A percentile compares a stretch with the other conserved stretches of the same genome.
Evolutionary conservation across 2,329 filamentous ascomycete species (phyloP).

Genomic region (Ophiocordyceps unilateralis): DNA sequence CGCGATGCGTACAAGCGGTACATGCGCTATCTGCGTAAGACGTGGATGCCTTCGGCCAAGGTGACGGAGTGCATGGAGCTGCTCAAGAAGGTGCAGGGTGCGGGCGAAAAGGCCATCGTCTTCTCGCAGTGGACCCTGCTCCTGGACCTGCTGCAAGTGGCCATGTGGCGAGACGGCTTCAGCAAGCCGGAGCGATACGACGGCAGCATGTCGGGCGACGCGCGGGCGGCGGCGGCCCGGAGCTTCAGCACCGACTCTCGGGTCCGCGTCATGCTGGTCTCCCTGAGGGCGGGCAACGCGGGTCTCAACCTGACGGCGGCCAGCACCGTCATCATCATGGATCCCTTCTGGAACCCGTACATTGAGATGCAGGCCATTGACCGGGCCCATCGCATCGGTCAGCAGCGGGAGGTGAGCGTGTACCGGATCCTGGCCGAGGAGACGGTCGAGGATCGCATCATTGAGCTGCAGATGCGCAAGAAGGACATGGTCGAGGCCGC

Average conservation of each 20-base stretch:
- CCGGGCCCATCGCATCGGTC: constrained; percentile 75
- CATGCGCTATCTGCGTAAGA: constrained; percentile 46
- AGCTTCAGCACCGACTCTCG: constrained; percentile 46
- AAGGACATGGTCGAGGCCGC: constrained; percentile 60
- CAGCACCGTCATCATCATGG: constrained; percentile 74
- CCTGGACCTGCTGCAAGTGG: constrained; percentile 56
- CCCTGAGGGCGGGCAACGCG: constrained; percentile 63
- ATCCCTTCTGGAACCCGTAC: constrained; percentile 90
- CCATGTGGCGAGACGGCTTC: constrained; percentile 43
- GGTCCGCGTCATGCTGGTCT: constrained; percentile 64
- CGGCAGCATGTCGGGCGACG: constrained; percentile 54
- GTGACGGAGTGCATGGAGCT: constrained; percentile 64
- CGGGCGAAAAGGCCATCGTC: constrained; percentile 51
- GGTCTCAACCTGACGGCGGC: constrained; percentile 75
- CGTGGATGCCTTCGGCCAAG: constrained; percentile 65
- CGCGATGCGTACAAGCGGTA: constrained; percentile 50
- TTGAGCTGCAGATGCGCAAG: constrained; percentile 64
- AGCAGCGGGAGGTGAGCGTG: constrained; percentile 55
- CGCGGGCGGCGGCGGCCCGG: constrained; percentile 52
- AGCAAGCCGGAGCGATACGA: constrained; percentile 57
- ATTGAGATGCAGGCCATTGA: constrained; percentile 88
- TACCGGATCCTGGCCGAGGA: constrained; percentile 61
- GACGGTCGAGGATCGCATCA: constrained; percentile 79
- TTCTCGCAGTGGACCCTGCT: constrained; percentile 70
- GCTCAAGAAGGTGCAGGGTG: constrained; percentile 45